Evolutionary conservation across 2,329 filamentous ascomycete genomes (phyloP), one percentile per base, ranked within the genome.

Genomic region (Aspergillus sp.): DNA sequence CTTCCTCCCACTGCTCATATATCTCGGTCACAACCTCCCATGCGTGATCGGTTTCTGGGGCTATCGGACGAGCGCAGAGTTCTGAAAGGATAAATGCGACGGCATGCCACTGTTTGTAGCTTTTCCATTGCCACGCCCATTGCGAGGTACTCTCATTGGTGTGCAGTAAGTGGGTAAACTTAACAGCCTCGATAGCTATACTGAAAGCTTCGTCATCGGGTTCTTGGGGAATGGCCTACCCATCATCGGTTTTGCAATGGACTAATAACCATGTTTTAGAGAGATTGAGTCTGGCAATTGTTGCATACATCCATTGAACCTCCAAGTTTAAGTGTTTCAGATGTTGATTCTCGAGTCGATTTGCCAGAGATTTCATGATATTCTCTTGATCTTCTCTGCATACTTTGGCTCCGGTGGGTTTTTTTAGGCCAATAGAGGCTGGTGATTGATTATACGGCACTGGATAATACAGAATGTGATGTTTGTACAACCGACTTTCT

Each of bases 181-280:
- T 84, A 41, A 88, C 76, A 37, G 88, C 81, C 57, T 89, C 84
- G 27, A 89, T 74, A 1, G 84, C 81, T 0, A 81, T 83, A 25
- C 82, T 69, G 60, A 88, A 86, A 0, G 90, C 74, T 3, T n/a
- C 19, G 19, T 35, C 20, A 32, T 39, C 22, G 37, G 20, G 12
- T 20, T 22, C 15, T 12, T 12, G 25, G 25, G 25, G 4, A 7
- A 30, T 30, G 25, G 9, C 25, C 13, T 2, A 7, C 15, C 6
- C 15, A 44, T 50, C 41, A 13, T 41, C 51, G 1, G 22, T 30
- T 7, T 54, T 50, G 4, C 50, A 56, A 22, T 56, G 46, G 7
- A 54, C 44, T 3, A 54, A 41, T 12, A 60, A 50, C 54, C 53
- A 58, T 12, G 49, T 49, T 1, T 56, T 54, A 3, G 51, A 46